Base-by-base conservation (phyloP, 306 rosid species). In the Dryas drummondii region DNA sequence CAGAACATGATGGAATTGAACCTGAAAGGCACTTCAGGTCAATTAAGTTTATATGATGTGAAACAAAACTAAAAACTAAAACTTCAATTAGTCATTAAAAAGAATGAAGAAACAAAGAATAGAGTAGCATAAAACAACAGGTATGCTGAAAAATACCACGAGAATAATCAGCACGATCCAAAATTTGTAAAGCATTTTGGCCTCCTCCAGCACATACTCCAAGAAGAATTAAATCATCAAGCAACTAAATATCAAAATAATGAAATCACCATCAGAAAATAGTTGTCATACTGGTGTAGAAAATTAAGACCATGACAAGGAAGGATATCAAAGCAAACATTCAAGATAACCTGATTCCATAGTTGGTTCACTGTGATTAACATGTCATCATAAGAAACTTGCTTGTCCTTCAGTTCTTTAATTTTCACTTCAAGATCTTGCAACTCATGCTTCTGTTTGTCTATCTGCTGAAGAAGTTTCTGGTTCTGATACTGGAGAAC, bases 401-500 rank as follows among this genome's bases (percentile, higher is more conserved):
- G 91, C 65, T 77, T 85, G 56, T 81, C 84, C 78, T 89, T 85
- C 46, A 92, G 79, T 45, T 82, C 81, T 78, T 73, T 76, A 32
- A 89, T 81, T 61, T 87, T 89, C 11, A 66, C 82, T 74, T 90
- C 92, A 37, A 94, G 90, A 27, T 84, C 91, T 60, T 81, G 93
- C 85, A 94, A 80, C 74, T 87, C 91, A 9, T 86, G 85, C 81
- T 90, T 94, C 71, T 94, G 93, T 49, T 58, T 32, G 32, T 92
- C 93, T 70, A 81, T 90, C 85, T 87, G 89, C 76, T 87, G 97
- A 84, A 83, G 91, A 69, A 94, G 96, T 73, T 83, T 88, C 84
- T 94, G 97, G 74, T 94, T 94, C 79, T 94, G 93, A 76, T 79
- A 80, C 63, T 94, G 96, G 50, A 94, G 92, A 57, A 82, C 88